These are phyloP conservation scores for Platanthera guangdongensis DNA, from an alignment of 106 monocot species.

Conservation along the genomic window DNA sequence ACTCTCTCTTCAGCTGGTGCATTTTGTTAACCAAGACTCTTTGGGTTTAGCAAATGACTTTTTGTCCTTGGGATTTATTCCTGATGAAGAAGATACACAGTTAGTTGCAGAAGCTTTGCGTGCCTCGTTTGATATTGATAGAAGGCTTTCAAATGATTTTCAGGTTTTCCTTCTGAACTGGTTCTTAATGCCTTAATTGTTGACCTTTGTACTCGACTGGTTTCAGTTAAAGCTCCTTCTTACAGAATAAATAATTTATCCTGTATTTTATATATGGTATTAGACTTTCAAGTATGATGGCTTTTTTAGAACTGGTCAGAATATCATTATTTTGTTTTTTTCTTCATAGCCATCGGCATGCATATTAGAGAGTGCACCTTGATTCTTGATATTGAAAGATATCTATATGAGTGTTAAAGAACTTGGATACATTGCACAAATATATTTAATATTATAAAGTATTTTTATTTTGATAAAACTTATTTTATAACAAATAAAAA, in stretches of 20 bases:
- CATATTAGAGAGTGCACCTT: neutral
- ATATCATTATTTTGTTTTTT: neutral
- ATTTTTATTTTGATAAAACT: too few species aligned
- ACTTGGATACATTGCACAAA: too few species aligned
- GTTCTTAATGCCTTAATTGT: neutral
- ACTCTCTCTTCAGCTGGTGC: conserved; percentile 63
- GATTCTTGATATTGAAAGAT: neutral
- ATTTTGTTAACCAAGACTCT: conserved; percentile 89
- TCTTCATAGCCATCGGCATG: neutral
- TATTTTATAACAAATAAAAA: too few species aligned
- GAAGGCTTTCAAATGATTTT: conserved; percentile 69
- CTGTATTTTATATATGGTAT: neutral
- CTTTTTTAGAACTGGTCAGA: neutral
- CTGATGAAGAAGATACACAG: conserved; percentile 69
- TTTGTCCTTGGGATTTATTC: conserved; percentile 90
- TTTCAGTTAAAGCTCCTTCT: neutral
- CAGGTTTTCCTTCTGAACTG: conserved; percentile 40
- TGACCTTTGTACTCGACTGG: neutral
- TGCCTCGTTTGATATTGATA: conserved; percentile 59
- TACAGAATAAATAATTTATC: neutral
- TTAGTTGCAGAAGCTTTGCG: conserved; percentile 66
- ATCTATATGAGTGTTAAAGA: too few species aligned
- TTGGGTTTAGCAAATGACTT: conserved; percentile 90
- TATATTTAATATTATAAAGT: too few species aligned
- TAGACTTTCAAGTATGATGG: neutral